Evolutionary conservation across 108 stramenopile species (phyloP).

Genomic region (Parietichytrium sp.): DNA sequence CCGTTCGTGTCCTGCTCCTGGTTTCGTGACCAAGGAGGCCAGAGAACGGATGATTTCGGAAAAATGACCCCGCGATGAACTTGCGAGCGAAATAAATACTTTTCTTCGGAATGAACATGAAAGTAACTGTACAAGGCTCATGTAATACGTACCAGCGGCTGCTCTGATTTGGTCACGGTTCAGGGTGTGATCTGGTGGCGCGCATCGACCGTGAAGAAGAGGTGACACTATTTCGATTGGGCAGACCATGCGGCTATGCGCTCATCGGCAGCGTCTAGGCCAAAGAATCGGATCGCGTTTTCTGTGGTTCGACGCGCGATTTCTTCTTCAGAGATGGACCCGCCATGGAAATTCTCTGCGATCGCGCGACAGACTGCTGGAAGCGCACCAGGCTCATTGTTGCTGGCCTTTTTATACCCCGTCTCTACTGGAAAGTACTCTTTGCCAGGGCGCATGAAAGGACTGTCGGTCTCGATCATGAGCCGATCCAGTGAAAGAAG

Average conservation of each 20-base stretch:
- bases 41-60: too few relatives aligned
- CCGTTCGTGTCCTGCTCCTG: too few relatives aligned
- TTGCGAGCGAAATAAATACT: too few relatives aligned
- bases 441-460: slow-evolving; percentile 42
- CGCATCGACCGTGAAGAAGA: too few relatives aligned
- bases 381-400: slow-evolving; percentile 33
- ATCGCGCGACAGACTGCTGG: slow-evolving; percentile 9
- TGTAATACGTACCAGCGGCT: too few relatives aligned
- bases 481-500: not conserved
- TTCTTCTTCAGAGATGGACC: not conserved
- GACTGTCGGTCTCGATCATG: slow-evolving; percentile 44
- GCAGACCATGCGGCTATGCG: not conserved
- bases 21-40: too few relatives aligned
- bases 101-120: too few relatives aligned
- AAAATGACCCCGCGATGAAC: too few relatives aligned
- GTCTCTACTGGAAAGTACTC: not conserved
- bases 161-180: too few relatives aligned
- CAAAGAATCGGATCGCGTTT: slow-evolving; percentile 20
- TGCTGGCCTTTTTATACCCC: not conserved
- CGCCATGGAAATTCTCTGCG: not conserved
- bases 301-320: slow-evolving; percentile 30
- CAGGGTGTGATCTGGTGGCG: too few relatives aligned
- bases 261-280: not conserved
- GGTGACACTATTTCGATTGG: too few relatives aligned
- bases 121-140: too few relatives aligned